These are phyloP conservation scores for Stenogyne calaminthoides DNA, from an alignment of 305 asterid species.

Conservation along the genomic window DNA sequence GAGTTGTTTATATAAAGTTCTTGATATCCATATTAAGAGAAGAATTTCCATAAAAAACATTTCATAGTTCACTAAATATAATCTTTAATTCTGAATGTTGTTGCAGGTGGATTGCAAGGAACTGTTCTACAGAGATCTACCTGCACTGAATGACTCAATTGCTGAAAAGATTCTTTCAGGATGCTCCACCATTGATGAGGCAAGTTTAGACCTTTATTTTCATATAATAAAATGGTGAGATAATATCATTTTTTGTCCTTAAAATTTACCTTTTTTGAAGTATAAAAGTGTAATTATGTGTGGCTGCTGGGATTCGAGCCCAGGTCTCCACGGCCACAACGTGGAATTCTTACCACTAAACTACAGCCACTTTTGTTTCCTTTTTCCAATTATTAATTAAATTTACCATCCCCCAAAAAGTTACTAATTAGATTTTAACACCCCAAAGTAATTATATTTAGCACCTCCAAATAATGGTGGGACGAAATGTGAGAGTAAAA, in stretches of 20 bases:
- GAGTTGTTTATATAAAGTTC: slow-evolving; percentile 2
- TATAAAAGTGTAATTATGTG: slow-evolving; percentile 8
- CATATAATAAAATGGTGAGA: neutral
- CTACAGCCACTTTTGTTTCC: slow-evolving; percentile 74
- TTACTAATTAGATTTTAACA: too few species aligned
- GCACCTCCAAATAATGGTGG: too few species aligned
- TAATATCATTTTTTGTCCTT: too few species aligned
- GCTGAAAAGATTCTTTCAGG: slow-evolving; percentile 81
- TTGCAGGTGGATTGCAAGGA: slow-evolving; percentile 89
- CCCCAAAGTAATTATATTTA: too few species aligned
- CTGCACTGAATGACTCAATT: slow-evolving; percentile 70
- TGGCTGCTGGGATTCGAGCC: slow-evolving; percentile 99
- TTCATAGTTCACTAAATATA: neutral
- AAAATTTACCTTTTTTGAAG: too few species aligned
- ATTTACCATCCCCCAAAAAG: too few species aligned
- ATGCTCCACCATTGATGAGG: slow-evolving; percentile 79
- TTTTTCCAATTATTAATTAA: too few species aligned
- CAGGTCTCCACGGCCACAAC: slow-evolving; percentile 99
- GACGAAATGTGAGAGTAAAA: too few species aligned
- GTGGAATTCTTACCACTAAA: slow-evolving; percentile 99
- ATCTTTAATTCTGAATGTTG: slow-evolving; percentile 19
- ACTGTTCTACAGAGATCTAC: slow-evolving; percentile 78
- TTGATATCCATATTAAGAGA: slow-evolving; percentile 17
- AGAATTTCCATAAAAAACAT: neutral
- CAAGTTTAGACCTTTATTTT: slow-evolving; percentile 33